A percentile compares a stretch with the other conserved stretches of the same genome.
Evolutionary conservation across 2,329 filamentous ascomycete genomes (phyloP).

Genomic region (Ascocoryne sarcoides): DNA sequence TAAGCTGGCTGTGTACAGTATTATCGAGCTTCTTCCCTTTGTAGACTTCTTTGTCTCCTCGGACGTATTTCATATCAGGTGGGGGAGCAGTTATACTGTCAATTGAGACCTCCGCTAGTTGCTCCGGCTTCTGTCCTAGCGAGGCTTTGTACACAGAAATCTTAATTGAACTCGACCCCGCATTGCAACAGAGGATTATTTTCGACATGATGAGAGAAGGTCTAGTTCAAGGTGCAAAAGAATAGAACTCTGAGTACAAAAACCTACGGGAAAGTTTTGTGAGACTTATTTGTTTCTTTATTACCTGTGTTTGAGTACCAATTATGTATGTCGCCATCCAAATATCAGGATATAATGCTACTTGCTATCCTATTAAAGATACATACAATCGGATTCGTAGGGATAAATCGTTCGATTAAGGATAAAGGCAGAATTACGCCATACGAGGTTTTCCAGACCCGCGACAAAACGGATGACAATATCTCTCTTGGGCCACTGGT

Average conservation of each 20-base stretch:
- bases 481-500: too few species aligned
- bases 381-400: not conserved
- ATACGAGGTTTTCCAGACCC: not conserved
- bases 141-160: conserved; percentile 65
- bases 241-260: not conserved
- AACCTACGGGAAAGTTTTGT: not conserved
- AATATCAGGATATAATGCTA: not conserved
- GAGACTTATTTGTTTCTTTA: not conserved
- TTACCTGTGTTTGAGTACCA: conserved; percentile 1
- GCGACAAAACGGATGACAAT: too few species aligned
- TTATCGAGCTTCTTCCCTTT: conserved; percentile 49
- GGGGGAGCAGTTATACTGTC: conserved; percentile 74
- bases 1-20: conserved; percentile 52
- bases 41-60: conserved; percentile 40
- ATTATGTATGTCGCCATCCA: too few species aligned
- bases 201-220: conserved; percentile 37
- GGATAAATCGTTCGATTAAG: not conserved
- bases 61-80: conserved; percentile 58
- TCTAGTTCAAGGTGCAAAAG: too few species aligned
- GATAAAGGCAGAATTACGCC: not conserved
- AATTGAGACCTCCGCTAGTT: conserved; percentile 65
- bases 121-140: conserved; percentile 42
- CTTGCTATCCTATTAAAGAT: conserved; percentile 2
- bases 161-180: conserved; percentile 83
- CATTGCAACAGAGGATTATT: conserved; percentile 78